These are phyloP conservation scores for Thelonectria blattea DNA, from an alignment of 2,329 filamentous ascomycete genomes.

Conservation along the genomic window DNA sequence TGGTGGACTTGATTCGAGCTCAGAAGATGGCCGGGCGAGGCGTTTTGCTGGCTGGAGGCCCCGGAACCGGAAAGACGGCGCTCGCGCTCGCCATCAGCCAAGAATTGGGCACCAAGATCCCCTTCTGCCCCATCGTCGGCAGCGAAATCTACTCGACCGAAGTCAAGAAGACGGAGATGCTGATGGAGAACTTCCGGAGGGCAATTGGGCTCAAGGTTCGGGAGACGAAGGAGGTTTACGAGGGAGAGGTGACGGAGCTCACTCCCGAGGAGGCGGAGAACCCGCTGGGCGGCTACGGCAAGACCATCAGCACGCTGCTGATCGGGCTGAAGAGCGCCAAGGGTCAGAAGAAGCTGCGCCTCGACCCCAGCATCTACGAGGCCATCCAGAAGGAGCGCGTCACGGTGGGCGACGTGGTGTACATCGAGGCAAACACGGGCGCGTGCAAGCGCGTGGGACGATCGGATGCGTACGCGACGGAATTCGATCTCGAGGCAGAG, in stretches of 20 bases:
- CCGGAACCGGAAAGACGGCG: conserved; percentile 96
- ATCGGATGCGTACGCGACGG: conserved; percentile 95
- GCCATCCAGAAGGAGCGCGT: conserved; percentile 98
- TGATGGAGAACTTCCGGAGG: conserved; percentile 99
- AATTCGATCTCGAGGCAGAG: conserved; percentile 98
- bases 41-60: conserved; percentile 90
- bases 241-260: conserved; percentile 97
- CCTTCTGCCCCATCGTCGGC: conserved; percentile 96
- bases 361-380: conserved; percentile 98
- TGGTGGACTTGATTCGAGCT: conserved; percentile 92
- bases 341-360: conserved; percentile 95
- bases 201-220: conserved; percentile 96
- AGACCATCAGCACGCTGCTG: conserved; percentile 94
- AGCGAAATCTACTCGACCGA: conserved; percentile 98
- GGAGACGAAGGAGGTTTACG: conserved; percentile 99
- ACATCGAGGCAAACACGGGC: conserved; percentile 98
- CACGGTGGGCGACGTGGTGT: conserved; percentile 94
- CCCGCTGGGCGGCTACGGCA: conserved; percentile 92
- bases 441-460: conserved; percentile 96
- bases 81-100: conserved; percentile 95
- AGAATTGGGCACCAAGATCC: conserved; percentile 96
- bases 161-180: conserved; percentile 98
- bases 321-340: conserved; percentile 95
- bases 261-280: conserved; percentile 98
- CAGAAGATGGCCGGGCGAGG: conserved; percentile 98